Percentiles rank a stretch among this genome's conserved stretches.
Conservation (phyloP, 371 early-diverging fungal species). For the Blakeslea trispora region DNA sequence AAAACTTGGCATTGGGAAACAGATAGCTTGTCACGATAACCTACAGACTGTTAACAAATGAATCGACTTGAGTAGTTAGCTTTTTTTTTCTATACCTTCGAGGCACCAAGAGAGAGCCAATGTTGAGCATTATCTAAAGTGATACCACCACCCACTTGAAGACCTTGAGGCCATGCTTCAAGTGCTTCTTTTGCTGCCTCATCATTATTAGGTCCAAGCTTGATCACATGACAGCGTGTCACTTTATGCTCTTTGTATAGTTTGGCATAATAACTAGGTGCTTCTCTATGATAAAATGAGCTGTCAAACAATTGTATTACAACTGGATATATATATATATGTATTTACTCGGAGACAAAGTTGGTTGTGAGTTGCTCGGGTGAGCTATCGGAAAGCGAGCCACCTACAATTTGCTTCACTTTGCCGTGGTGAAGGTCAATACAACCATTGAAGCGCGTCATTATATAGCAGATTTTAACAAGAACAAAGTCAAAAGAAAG, state of each 20-base stretch:
- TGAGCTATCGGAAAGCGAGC: slow-evolving; percentile 74
- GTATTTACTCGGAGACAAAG: slow-evolving; percentile 80
- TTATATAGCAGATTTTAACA: slow-evolving; percentile 17
- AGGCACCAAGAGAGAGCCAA: slow-evolving; percentile 89
- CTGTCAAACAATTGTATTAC: background rate
- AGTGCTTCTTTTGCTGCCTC: slow-evolving; percentile 86
- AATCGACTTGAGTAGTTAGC: no score
- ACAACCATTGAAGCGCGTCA: slow-evolving; percentile 89
- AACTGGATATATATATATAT: no score
- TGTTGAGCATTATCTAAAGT: slow-evolving; percentile 78
- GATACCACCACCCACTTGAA: slow-evolving; percentile 97
- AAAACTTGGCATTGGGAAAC: slow-evolving; percentile 81
- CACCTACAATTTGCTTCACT: slow-evolving; percentile 98
- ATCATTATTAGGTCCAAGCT: slow-evolving; percentile 89
- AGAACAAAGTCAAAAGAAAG: slow-evolving; percentile 1
- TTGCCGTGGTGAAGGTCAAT: slow-evolving; percentile 95
- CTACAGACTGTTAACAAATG: no score
- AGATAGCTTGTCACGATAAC: slow-evolving; percentile 96
- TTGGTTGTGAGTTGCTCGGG: slow-evolving; percentile 79
- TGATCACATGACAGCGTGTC: slow-evolving; percentile 92
- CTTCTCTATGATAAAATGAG: slow-evolving; percentile 58
- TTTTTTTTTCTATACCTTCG: slow-evolving; percentile 55
- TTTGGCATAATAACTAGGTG: slow-evolving; percentile 77
- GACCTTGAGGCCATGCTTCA: slow-evolving; percentile 78
- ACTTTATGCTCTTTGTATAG: slow-evolving; percentile 76